phyloP scores from a whole-genome alignment of 2,329 filamentous ascomycete species.

The Fusarium siculi region DNA sequence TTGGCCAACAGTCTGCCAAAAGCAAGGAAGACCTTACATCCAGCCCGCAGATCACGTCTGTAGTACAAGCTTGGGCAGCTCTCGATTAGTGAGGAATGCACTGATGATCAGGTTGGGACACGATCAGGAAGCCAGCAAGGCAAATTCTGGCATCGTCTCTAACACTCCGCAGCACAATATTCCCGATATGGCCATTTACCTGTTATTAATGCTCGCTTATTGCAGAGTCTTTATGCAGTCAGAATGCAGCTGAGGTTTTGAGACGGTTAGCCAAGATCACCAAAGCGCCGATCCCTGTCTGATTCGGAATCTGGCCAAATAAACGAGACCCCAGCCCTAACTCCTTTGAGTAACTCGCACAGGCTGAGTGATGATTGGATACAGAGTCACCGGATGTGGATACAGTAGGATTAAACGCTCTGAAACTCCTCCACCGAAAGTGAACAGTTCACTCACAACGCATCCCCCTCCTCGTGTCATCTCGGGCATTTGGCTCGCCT shows the following conservation, averaged over 20 bases:
- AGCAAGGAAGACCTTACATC: neutral
- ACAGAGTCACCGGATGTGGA: neutral
- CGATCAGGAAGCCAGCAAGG: neutral
- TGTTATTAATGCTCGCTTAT: neutral
- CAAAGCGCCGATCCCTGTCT: neutral
- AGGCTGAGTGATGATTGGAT: slow-evolving; percentile 9
- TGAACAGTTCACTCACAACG: neutral
- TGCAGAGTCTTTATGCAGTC: neutral
- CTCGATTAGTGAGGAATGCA: neutral
- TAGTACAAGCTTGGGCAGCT: neutral
- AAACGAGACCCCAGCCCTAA: neutral
- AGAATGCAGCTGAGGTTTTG: neutral
- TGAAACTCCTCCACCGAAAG: slow-evolving; percentile 1
- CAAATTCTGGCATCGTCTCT: rapidly evolving
- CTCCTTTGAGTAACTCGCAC: slow-evolving; percentile 28
- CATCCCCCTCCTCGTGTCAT: neutral
- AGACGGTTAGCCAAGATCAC: neutral
- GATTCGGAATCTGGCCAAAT: neutral
- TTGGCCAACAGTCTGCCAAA: neutral
- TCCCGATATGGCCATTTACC: rapidly evolving
- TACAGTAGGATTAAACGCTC: neutral
- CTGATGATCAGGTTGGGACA: neutral
- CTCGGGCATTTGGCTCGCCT: neutral
- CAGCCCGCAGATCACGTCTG: neutral
- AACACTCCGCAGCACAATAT: rapidly evolving